Evolutionary conservation across 192 early-diverging fungal species (phyloP).

Genomic region (Gryganskiella cystojenkinii): DNA sequence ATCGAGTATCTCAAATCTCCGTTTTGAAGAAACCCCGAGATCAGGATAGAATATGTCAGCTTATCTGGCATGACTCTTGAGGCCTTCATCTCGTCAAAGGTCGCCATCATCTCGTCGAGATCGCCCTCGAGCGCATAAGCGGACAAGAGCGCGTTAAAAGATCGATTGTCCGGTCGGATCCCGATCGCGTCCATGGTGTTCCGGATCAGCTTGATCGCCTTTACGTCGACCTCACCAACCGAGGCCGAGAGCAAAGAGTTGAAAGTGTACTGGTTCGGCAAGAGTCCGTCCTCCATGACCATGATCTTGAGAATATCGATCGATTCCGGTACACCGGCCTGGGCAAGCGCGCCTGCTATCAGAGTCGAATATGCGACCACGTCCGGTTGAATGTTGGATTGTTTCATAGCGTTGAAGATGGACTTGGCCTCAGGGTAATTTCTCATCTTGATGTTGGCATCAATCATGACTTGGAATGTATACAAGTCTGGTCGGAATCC

Average conservation of each 20-base stretch:
- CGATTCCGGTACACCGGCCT: conserved; percentile 28
- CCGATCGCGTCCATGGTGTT: conserved; percentile 28
- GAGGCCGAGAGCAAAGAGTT: conserved; percentile 41
- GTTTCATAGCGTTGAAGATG: conserved; percentile 32
- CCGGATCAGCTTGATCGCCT: conserved; percentile 21
- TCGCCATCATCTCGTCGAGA: conserved; percentile 24
- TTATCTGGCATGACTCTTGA: conserved; percentile 23
- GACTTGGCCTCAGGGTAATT: conserved; percentile 41
- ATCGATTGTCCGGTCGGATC: conserved; percentile 33
- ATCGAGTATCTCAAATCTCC: conserved; percentile 43
- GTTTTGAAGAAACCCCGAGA: conserved; percentile 47
- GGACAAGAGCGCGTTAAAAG: conserved; percentile 41
- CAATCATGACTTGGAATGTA: conserved; percentile 38
- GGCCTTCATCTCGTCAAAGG: conserved; percentile 31
- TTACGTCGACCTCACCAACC: conserved; percentile 33
- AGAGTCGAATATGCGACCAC: conserved; percentile 47
- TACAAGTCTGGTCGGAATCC: conserved; percentile 21
- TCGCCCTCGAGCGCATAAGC: conserved; percentile 41
- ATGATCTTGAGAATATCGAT: conserved; percentile 37
- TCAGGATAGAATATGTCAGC: conserved; percentile 44
- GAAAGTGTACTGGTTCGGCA: conserved; percentile 41
- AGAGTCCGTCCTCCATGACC: conserved; percentile 27
- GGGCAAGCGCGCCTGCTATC: conserved; percentile 24
- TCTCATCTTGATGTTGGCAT: conserved; percentile 47
- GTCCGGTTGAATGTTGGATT: conserved; percentile 44